Conservation (phyloP, 2,329 filamentous ascomycete genomes). For the Capronia epimyces region DNA sequence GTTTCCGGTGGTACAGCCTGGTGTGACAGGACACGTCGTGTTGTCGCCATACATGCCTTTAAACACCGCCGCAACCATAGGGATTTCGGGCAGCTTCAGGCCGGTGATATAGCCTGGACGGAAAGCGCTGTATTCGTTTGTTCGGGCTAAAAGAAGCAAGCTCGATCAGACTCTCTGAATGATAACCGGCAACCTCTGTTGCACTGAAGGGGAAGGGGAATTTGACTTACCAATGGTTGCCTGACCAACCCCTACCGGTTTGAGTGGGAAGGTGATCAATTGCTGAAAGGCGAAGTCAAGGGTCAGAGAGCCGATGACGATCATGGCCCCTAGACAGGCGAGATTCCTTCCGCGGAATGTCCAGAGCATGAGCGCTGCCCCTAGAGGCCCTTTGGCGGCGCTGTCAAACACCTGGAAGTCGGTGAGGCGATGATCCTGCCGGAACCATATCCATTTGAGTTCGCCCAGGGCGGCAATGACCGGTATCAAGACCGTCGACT, state of each 20-base stretch:
- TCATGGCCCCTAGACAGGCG: slow-evolving; percentile 25
- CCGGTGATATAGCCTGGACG: slow-evolving; percentile 1
- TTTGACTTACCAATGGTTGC: slow-evolving; percentile 18
- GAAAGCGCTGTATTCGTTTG: slow-evolving; percentile 10
- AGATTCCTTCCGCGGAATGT: slow-evolving; percentile 17
- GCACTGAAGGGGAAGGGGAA: no score
- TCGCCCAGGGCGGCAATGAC: slow-evolving; percentile 32
- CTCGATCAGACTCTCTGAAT: neutral
- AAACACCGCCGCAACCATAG: slow-evolving; percentile 5
- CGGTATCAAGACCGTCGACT: slow-evolving; percentile 28
- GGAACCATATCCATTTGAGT: slow-evolving; percentile 31
- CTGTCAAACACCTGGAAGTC: slow-evolving; percentile 31
- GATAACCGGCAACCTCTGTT: no score
- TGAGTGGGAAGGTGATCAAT: slow-evolving; percentile 17
- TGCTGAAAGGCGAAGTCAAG: slow-evolving; percentile 33
- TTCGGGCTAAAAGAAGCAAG: slow-evolving; percentile 1
- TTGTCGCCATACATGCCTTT: slow-evolving; percentile 4
- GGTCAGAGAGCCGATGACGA: slow-evolving; percentile 29
- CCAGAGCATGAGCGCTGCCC: slow-evolving; percentile 29
- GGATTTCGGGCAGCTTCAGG: neutral
- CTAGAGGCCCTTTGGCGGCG: slow-evolving; percentile 32
- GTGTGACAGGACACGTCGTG: neutral
- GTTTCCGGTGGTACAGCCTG: slow-evolving; percentile 8
- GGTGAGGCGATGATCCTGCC: slow-evolving; percentile 19
- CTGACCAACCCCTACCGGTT: slow-evolving; percentile 5